Base-by-base conservation (phyloP, 805 yeast genomes). In the Priceomyces medius region DNA sequence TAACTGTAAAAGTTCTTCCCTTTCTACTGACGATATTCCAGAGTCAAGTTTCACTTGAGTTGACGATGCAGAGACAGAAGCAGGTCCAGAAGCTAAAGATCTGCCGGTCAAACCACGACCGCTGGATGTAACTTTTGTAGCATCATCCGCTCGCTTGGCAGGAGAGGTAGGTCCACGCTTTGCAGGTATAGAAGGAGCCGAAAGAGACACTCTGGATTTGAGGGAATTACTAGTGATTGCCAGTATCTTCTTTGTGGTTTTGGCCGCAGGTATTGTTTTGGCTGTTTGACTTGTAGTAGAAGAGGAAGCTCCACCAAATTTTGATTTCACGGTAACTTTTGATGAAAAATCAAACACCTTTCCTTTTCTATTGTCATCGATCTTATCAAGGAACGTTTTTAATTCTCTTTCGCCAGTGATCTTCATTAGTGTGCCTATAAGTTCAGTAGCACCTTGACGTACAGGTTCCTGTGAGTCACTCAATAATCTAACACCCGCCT, bases 381-480 rank as follows among this genome's bases (percentile, higher is more conserved):
- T 68, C n/a, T 76, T 76, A 13, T 80, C 89, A 41, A 88, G 57
- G 35, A 74, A 74, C 3, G 74, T 68, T 38, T 67, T 77, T 48
- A 88, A 63, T 38, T 79, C 82, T 39, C 89, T 68, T 53, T 79
- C 84, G 0, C 96, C 97, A 10, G 82, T 73, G n/a, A 88, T 75
- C 59, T 85, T 88, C 83, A 87, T 83, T 37, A 89, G 61, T 0
- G 86, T 80, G 5, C 97, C 98, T 27, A 89, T 74, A 50, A 82
- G 72, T 53, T 83, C 86, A 34, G 88, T 83, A 0, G 91, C 84
- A 3, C 82, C 80, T 38, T 81, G 77, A 56, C 99, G 78, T 2
- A 87, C 83, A 1, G 91, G 86, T 36, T 88, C 95, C 56, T 84
- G 86, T 0, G 95, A 81, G 50, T 93, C 99, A 31, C 78, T 71